phyloP scores from a whole-genome alignment of 495 filamentous ascomycete genomes.

The Penicillium lividum region DNA sequence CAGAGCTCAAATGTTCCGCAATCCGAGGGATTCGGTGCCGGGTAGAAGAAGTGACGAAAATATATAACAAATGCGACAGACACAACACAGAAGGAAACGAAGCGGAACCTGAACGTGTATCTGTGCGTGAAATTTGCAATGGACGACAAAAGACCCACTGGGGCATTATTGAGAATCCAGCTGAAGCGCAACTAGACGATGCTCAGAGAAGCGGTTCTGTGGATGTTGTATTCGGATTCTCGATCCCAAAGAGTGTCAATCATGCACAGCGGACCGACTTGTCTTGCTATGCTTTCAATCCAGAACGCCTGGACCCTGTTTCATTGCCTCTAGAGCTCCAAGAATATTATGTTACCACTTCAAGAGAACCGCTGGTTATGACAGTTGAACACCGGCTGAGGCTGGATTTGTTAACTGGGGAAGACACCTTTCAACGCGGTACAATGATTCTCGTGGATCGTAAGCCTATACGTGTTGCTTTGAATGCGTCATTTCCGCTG shows the following conservation, averaged over 20 bases:
- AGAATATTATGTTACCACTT: background rate
- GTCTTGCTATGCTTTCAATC: background rate
- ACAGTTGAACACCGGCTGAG: slow-evolving; percentile 18
- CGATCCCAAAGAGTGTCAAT: background rate
- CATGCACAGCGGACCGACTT: slow-evolving; percentile 3
- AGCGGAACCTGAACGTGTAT: background rate
- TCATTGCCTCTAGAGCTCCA: background rate
- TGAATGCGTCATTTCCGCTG: slow-evolving; percentile 18
- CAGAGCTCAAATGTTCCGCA: slow-evolving; percentile 14
- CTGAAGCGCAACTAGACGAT: background rate
- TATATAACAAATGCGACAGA: slow-evolving; percentile 1
- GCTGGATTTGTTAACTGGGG: slow-evolving; percentile 14
- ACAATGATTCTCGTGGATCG: slow-evolving; percentile 15
- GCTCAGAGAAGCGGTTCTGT: slow-evolving; percentile 3
- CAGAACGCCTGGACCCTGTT: background rate
- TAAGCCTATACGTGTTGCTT: slow-evolving; percentile 6
- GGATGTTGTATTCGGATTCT: slow-evolving; percentile 7
- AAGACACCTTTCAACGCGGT: slow-evolving; percentile 15
- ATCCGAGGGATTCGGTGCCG: slow-evolving; percentile 18
- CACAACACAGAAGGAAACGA: background rate
- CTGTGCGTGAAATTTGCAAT: slow-evolving; percentile 11
- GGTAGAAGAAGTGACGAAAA: slow-evolving; percentile 16
- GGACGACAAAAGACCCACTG: slow-evolving; percentile 15
- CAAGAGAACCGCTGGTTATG: slow-evolving; percentile 7
- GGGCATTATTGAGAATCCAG: slow-evolving; percentile 2